Evolutionary conservation across 441 rosid species (phyloP).

Genomic region (Dalechampia spathulata): DNA sequence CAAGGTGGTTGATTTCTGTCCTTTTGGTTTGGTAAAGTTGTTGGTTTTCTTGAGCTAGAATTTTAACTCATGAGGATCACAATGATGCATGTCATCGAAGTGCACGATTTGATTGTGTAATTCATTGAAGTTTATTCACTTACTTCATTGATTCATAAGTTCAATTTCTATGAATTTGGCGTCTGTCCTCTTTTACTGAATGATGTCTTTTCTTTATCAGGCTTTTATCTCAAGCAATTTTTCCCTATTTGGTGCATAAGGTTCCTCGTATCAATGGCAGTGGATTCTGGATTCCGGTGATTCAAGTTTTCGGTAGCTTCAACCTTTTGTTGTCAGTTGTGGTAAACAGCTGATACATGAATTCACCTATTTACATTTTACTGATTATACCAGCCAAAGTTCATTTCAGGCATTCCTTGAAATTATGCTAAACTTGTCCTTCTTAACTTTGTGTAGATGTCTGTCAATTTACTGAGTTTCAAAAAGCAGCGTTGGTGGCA

Average conservation of each 20-base stretch:
- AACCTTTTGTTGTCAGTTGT: slow-evolving; percentile 54
- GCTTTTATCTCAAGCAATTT: slow-evolving; percentile 50
- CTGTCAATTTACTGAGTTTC: slow-evolving; percentile 40
- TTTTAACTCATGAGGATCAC: too few relatives aligned
- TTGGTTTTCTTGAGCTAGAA: too few relatives aligned
- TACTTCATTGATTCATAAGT: background rate
- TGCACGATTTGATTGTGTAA: too few relatives aligned
- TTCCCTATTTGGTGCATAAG: slow-evolving; percentile 61
- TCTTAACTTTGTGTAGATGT: slow-evolving; percentile 38
- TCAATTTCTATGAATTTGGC: background rate
- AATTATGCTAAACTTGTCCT: background rate
- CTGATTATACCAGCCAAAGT: slow-evolving; percentile 1
- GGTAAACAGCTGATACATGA: slow-evolving; percentile 30
- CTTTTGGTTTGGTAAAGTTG: background rate
- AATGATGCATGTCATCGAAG: too few relatives aligned
- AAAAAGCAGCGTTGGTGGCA: slow-evolving; percentile 55
- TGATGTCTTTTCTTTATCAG: slow-evolving; percentile 30
- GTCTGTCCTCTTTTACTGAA: slow-evolving; percentile 1
- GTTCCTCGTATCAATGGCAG: slow-evolving; percentile 64
- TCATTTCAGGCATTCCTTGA: background rate
- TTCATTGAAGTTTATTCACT: too few relatives aligned
- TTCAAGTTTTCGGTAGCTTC: slow-evolving; percentile 77
- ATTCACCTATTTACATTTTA: slow-evolving; percentile 2
- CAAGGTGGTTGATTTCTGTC: background rate
- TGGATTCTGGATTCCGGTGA: slow-evolving; percentile 82